A percentile compares a stretch with the other conserved stretches of the same genome.
phyloP scores from a whole-genome alignment of 176 grass and related monocot genomes.

The Carex parvula region DNA sequence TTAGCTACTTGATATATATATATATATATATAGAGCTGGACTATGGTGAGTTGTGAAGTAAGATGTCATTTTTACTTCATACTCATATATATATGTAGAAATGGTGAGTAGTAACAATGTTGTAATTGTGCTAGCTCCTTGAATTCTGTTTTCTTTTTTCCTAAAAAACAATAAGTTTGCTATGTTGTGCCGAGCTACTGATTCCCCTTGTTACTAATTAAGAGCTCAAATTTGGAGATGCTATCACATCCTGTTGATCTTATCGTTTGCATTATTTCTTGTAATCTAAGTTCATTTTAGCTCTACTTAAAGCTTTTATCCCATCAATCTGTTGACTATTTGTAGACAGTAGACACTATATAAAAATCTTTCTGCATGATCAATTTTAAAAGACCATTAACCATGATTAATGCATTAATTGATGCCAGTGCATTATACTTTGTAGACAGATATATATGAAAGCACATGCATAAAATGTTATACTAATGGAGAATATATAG shows the following conservation, averaged over 20 bases:
- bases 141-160: background rate
- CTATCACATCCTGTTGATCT: background rate
- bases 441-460: background rate
- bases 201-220: background rate
- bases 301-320: background rate
- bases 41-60: too few relatives aligned
- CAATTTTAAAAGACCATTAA: background rate
- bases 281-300: background rate
- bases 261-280: background rate
- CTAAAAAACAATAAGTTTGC: background rate
- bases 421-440: background rate
- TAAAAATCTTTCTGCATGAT: background rate
- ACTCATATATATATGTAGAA: too few relatives aligned
- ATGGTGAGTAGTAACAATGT: background rate
- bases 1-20: background rate
- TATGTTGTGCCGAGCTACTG: background rate
- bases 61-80: too few relatives aligned
- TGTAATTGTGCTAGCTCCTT: background rate
- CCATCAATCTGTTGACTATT: background rate
- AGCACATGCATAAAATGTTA: background rate
- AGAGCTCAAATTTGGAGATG: background rate
- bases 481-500: background rate
- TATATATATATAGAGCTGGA: too few relatives aligned
- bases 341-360: background rate
- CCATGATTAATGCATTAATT: background rate